Evolutionary conservation across 768 basidiomycete species (phyloP), one percentile per base, ranked within the genome.

Genomic region (Rhodotorula taiwanensis): DNA sequence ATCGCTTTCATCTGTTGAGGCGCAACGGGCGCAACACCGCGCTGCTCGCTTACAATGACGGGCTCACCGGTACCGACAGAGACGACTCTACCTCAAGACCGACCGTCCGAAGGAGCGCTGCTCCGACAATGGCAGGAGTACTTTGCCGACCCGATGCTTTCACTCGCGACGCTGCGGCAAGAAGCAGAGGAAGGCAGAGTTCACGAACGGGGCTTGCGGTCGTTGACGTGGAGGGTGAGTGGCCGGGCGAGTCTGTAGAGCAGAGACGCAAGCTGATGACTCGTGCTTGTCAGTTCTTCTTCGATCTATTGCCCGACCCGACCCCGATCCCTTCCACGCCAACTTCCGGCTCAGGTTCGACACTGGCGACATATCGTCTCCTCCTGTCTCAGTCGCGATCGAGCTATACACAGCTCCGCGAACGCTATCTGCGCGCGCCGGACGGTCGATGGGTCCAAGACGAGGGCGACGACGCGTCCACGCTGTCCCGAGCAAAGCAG

Each of bases 371-470:
- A 51, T 67, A 67, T 55, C 51, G 61, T 39, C 52, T 70, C 36
- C 36, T 68, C 60, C 58, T 76, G 58, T 30, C 63, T 7, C 54
- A 57, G 21, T 48, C 65, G 23, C 64, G 71, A 2, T 25, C 60
- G 1, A 41, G 54, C 10, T 94, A 86, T 75, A 78, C 80, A 13
- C 74, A 77, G 21, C 75, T 86, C 49, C 75, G 90, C 33, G 76
- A 82, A 54, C 81, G 87, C 68, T 84, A 85, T 72, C 83, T 90
- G 79, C 83, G 81, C 52, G 86, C 90, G 0, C 91, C 91, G 20
- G 91, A 94, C 75, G 89, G 88, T 10, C 85, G 84, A 56, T 89
- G 87, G 74, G 84, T 86, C 66, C 82, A 84, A 42, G 84, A 73
- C 41, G 84, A 50, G 0, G 76, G 27, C 77, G 78, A 28, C 70